A percentile compares a stretch with the other conserved stretches of the same genome.
phyloP scores from a whole-genome alignment of 1,139 yeast genomes.

The Hansenula lynferdii region DNA sequence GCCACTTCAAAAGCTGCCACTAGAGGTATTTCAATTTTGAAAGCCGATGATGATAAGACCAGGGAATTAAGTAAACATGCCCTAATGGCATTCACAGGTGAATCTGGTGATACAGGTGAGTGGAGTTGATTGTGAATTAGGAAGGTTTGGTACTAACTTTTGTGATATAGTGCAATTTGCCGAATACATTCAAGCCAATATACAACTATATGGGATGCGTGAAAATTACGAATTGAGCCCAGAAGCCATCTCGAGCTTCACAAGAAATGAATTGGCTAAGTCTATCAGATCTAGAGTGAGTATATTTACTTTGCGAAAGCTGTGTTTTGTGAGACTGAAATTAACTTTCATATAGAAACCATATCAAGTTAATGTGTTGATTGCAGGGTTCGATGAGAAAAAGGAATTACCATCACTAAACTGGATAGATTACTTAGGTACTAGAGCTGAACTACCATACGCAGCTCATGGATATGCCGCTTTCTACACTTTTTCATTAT shows the following conservation, averaged over 20 bases:
- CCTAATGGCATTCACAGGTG: constrained; percentile 89
- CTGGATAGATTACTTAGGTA: constrained; percentile 94
- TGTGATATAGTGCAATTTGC: constrained; percentile 75
- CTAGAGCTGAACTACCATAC: constrained; percentile 86
- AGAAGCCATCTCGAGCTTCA: constrained; percentile 80
- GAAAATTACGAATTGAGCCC: constrained; percentile 81
- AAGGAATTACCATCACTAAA: constrained; percentile 62
- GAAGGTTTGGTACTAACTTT: constrained; percentile 4
- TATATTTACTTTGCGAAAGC: constrained; percentile 1
- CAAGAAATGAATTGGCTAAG: constrained; percentile 83
- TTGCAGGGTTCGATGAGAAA: constrained; percentile 79
- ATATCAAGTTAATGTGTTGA: constrained; percentile 82
- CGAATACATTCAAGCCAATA: constrained; percentile 88
- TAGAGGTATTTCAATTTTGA: constrained; percentile 87
- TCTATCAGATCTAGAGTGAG: constrained; percentile 71
- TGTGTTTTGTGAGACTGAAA: neutral
- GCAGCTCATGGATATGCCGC: constrained; percentile 98
- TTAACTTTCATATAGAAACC: constrained; percentile 56
- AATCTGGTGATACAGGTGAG: constrained; percentile 80
- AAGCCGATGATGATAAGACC: constrained; percentile 86
- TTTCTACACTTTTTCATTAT: constrained; percentile 81
- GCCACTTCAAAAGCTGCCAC: constrained; percentile 95
- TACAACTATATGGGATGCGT: constrained; percentile 83
- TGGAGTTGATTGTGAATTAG: neutral
- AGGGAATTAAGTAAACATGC: constrained; percentile 70